phyloP scores from a whole-genome alignment of 176 grass and related monocot genomes.

The Urochloa ruziziensis region DNA sequence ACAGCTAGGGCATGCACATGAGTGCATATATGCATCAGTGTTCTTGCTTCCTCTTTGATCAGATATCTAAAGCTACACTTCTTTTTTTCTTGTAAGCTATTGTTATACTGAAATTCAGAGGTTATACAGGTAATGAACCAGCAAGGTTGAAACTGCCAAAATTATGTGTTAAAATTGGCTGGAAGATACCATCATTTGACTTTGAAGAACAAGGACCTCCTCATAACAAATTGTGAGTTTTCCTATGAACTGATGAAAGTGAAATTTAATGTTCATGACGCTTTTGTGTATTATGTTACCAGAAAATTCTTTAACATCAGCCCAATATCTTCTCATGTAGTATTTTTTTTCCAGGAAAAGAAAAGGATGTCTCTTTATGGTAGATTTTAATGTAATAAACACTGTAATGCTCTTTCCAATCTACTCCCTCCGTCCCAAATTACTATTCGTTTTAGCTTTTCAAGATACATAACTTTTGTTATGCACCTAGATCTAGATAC shows the following conservation, averaged over 20 bases:
- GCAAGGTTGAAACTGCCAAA: background rate
- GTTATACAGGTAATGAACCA: slow-evolving; percentile 1
- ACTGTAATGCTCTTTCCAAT: too few relatives aligned
- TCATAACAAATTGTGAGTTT: slow-evolving; percentile 59
- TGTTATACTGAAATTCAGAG: slow-evolving; percentile 25
- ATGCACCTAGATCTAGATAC: too few relatives aligned
- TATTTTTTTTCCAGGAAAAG: background rate
- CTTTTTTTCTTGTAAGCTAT: background rate
- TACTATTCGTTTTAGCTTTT: too few relatives aligned
- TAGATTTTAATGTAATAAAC: background rate
- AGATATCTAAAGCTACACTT: background rate
- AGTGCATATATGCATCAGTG: background rate
- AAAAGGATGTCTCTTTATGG: too few relatives aligned
- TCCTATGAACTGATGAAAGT: background rate
- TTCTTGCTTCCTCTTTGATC: background rate
- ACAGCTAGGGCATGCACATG: background rate
- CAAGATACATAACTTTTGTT: too few relatives aligned
- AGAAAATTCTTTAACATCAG: background rate
- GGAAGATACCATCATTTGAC: slow-evolving; percentile 41
- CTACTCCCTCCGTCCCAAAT: too few relatives aligned
- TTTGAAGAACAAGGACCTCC: slow-evolving; percentile 47
- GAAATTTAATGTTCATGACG: slow-evolving; percentile 1
- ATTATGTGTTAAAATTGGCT: slow-evolving; percentile 12
- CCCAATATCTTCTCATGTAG: background rate
- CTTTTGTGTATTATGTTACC: background rate